Evolutionary conservation across 768 basidiomycete genomes (phyloP), one percentile per base, ranked within the genome.

Genomic region (Boletus sp.): DNA sequence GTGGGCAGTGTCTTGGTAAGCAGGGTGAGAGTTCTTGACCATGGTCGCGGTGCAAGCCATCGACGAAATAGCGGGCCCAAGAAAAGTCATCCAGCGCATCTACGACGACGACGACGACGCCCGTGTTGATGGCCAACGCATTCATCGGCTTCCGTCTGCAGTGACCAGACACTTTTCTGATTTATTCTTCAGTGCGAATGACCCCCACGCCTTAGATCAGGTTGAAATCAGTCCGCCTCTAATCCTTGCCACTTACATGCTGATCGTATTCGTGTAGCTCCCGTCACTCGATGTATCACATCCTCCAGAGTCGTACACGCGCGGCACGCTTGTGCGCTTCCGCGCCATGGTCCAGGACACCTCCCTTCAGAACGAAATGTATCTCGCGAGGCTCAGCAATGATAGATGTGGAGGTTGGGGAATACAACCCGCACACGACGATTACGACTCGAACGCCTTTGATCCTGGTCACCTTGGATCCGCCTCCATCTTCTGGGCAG

Each of bases 341-440:
- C 79, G 82, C 32, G 85, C 80, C 25, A 89, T 92, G 86, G 76
- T 92, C 30, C 91, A 93, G 67, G 90, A 92, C 64, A 90, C 88
- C 2, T 88, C 89, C 3, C 65, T 79, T 17, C 83, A 86, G 6
- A 80, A 82, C 0, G 87, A 91, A 64, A 75, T 93, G 57, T 93
- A 93, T 68, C 73, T 89, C 39, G 78, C 83, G 3, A 75, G 64
- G 39, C 68, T 74, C 25, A 52, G 64, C 40, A 67, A 73, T 34
- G 76, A 74, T 1, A 64, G 63, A 40, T 82, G 79, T 52, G 88
- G 87, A 27, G 90, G 90, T n/a, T 92, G 90, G 90, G 90, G 88
- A 7, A 70, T 88, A 53, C 25, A 68, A 61, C 46, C 78, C 74
- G 19, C 65, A 59, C 46, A 67, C 59, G 44, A 57, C 56, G 51